A percentile compares a stretch with the other conserved stretches of the same genome.
Evolutionary conservation across 495 filamentous ascomycete genomes (phyloP).

Genomic region (Neurospora africana): DNA sequence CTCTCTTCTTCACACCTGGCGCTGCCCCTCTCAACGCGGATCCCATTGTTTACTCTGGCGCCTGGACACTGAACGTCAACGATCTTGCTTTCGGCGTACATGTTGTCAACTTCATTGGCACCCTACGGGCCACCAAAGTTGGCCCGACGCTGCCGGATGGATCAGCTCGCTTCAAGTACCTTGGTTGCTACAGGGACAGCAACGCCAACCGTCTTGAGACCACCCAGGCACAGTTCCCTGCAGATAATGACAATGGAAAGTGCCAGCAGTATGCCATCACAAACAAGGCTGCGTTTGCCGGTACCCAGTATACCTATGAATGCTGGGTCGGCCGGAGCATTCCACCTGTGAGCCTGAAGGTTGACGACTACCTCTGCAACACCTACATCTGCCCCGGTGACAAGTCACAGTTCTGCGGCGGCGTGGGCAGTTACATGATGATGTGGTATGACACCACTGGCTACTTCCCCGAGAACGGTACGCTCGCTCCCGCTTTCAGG

Average conservation of each 20-base stretch:
- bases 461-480: constrained; percentile 5
- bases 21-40: constrained; percentile 13
- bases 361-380: constrained; percentile 22
- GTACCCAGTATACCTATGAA: constrained; percentile 19
- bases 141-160: constrained; percentile 23
- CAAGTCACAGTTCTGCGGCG: constrained; percentile 24
- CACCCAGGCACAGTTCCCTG: constrained; percentile 13
- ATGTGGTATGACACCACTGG: constrained; percentile 10
- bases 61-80: constrained; percentile 34
- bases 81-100: constrained; percentile 29
- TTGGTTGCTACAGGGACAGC: constrained; percentile 30
- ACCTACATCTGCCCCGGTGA: constrained; percentile 26
- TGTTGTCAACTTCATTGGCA: constrained; percentile 22
- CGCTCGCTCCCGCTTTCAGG: constrained; percentile 8
- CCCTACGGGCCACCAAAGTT: constrained; percentile 13
- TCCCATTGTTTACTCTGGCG: constrained; percentile 13
- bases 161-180: constrained; percentile 20
- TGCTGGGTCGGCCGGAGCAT: constrained; percentile 28
- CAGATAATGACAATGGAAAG: constrained; percentile 20
- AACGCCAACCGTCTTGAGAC: constrained; percentile 19
- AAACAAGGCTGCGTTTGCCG: constrained; percentile 23
- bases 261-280: constrained; percentile 25
- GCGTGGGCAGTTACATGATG: constrained; percentile 14
- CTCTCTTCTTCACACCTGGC: constrained; percentile 21
- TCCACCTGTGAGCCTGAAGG: constrained; percentile 10